Evolutionary conservation across 192 early-diverging fungal genomes (phyloP).

Genomic region (Thamnidium elegans): DNA sequence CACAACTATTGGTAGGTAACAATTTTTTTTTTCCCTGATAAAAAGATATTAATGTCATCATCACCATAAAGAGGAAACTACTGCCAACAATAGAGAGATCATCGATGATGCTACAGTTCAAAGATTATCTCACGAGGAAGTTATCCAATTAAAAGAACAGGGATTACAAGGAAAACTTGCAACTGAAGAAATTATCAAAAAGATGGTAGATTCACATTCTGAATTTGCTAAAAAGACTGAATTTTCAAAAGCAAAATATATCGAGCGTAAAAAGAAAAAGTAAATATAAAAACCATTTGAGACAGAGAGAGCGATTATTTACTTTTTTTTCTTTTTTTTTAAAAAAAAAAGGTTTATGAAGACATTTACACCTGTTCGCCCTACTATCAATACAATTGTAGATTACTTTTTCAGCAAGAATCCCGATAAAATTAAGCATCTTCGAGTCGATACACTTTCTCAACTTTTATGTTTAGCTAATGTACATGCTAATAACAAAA

Average conservation of each 20-base stretch:
- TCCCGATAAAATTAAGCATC: slow-evolving; percentile 63
- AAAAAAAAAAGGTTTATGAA: slow-evolving; percentile 70
- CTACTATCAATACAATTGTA: slow-evolving; percentile 73
- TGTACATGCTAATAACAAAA: slow-evolving; percentile 63
- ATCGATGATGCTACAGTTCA: slow-evolving; percentile 72
- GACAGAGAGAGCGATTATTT: slow-evolving; percentile 60
- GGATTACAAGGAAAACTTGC: slow-evolving; percentile 65
- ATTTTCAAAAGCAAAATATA: slow-evolving; percentile 94
- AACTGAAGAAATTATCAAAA: slow-evolving; percentile 72
- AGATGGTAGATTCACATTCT: slow-evolving; percentile 76
- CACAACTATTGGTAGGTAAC: slow-evolving; percentile 33
- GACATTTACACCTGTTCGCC: slow-evolving; percentile 72
- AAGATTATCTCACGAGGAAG: slow-evolving; percentile 77
- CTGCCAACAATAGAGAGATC: slow-evolving; percentile 81
- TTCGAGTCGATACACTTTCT: slow-evolving; percentile 85
- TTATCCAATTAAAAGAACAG: slow-evolving; percentile 76
- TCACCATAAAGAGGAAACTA: slow-evolving; percentile 63
- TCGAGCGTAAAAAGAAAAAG: slow-evolving; percentile 83
- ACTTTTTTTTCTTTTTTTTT: slow-evolving; percentile 67
- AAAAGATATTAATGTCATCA: neutral
- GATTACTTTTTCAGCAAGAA: slow-evolving; percentile 78
- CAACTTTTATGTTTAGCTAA: slow-evolving; percentile 86
- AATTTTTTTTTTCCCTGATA: neutral
- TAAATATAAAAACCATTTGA: slow-evolving; percentile 6
- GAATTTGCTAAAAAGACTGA: slow-evolving; percentile 93